Conservation (phyloP, 371 early-diverging fungal species). For the Phascolomyces articulosus region DNA sequence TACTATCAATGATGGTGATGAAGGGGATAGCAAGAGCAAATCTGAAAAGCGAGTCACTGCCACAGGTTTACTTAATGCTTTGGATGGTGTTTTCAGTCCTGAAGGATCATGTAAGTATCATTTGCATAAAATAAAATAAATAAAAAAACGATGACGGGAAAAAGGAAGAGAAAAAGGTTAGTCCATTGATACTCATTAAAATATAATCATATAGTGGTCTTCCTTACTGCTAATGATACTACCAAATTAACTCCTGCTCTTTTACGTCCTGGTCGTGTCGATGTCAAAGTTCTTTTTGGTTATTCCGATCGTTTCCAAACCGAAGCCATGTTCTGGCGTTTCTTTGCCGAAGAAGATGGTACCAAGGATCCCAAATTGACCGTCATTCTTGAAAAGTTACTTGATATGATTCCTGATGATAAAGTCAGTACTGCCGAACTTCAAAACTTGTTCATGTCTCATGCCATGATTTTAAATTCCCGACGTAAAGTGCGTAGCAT, state of each 20-base stretch:
- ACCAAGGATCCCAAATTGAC: not conserved
- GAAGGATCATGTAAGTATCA: constrained; percentile 69
- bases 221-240: constrained; percentile 97
- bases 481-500: not conserved
- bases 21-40: constrained; percentile 3
- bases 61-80: constrained; percentile 89
- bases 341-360: constrained; percentile 23
- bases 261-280: constrained; percentile 96
- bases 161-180: not conserved
- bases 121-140: too few relatives aligned
- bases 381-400: constrained; percentile 15
- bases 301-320: constrained; percentile 75
- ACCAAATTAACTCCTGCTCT: constrained; percentile 93
- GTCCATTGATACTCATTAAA: too few relatives aligned
- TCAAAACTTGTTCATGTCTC: constrained; percentile 38
- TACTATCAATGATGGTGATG: constrained; percentile 25
- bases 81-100: constrained; percentile 92
- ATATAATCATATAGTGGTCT: constrained; percentile 53
- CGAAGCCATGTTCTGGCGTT: constrained; percentile 54
- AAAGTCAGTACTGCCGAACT: constrained; percentile 51
- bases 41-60: constrained; percentile 76
- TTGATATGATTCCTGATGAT: constrained; percentile 26
- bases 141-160: not conserved
- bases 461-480: constrained; percentile 11
- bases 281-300: constrained; percentile 83